Evolutionary conservation across 306 rosid genomes (phyloP).

Genomic region (Ochetophila trinervis): DNA sequence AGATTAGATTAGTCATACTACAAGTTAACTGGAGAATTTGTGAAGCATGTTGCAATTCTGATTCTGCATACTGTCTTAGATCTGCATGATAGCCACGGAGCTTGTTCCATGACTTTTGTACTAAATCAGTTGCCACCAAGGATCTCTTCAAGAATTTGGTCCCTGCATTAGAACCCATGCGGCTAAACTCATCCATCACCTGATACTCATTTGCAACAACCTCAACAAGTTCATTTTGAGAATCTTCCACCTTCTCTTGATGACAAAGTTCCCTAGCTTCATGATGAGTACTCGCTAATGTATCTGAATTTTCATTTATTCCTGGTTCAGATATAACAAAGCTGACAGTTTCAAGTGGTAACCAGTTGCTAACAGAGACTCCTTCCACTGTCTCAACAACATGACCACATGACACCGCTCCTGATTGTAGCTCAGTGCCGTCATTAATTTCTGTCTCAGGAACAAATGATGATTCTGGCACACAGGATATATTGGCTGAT

Average conservation of each 20-base stretch:
- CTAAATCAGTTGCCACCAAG: constrained; percentile 29
- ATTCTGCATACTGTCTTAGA: constrained; percentile 44
- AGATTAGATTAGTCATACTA: constrained; percentile 58
- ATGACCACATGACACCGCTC: constrained; percentile 38
- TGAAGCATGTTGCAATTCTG: constrained; percentile 42
- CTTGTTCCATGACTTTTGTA: constrained; percentile 62
- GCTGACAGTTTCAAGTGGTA: constrained; percentile 28
- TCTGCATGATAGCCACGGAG: constrained; percentile 45
- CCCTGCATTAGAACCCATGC: constrained; percentile 35
- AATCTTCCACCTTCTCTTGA: constrained; percentile 36
- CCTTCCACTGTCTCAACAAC: constrained; percentile 33
- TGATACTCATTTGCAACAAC: constrained; percentile 29
- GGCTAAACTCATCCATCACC: constrained; percentile 59
- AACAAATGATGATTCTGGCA: constrained; percentile 58
- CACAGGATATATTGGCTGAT: constrained; percentile 47
- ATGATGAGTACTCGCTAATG: constrained; percentile 26
- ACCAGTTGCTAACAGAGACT: constrained; percentile 37
- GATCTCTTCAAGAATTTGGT: constrained; percentile 28
- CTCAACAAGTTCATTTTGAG: constrained; percentile 39
- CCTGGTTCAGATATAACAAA: constrained; percentile 12
- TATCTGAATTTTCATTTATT: constrained; percentile 24
- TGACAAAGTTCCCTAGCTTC: constrained; percentile 40
- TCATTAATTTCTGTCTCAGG: constrained; percentile 50
- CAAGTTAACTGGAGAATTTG: constrained; percentile 55
- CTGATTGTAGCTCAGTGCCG: constrained; percentile 37